Evolutionary conservation across 306 rosid species (phyloP).

Genomic region (Citrullus mucosospermus): DNA sequence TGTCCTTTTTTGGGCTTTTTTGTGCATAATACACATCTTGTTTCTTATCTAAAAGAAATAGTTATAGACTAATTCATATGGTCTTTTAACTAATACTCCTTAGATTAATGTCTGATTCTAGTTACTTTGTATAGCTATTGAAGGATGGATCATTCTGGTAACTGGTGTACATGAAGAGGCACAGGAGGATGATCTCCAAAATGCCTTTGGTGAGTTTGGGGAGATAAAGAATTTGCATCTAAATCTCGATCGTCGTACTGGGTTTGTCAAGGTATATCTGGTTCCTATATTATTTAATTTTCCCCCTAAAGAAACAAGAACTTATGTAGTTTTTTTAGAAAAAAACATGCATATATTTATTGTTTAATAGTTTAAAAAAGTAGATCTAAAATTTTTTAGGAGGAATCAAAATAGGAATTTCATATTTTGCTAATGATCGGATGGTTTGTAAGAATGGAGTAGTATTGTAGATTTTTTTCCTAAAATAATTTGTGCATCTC

Average conservation of each 20-base stretch:
- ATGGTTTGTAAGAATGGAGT: neutral
- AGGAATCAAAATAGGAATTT: neutral
- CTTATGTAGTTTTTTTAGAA: neutral
- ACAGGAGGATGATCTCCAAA: constrained; percentile 85
- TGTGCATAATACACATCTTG: too few species aligned
- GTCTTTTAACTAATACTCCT: neutral
- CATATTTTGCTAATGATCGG: neutral
- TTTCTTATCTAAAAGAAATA: too few species aligned
- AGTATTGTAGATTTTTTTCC: neutral
- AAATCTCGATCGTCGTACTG: constrained; percentile 96
- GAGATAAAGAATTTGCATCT: constrained; percentile 86
- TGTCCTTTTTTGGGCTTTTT: too few species aligned
- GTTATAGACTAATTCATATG: neutral
- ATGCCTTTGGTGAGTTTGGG: constrained; percentile 81
- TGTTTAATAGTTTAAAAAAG: neutral
- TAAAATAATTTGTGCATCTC: neutral
- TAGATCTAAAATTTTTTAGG: neutral
- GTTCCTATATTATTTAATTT: neutral
- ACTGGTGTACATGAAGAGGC: constrained; percentile 99
- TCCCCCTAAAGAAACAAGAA: neutral
- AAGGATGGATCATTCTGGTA: constrained; percentile 96
- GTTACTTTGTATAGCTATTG: constrained; percentile 45
- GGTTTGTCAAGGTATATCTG: constrained; percentile 67
- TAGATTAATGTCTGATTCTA: neutral
- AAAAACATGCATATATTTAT: neutral